A percentile compares a stretch with the other conserved stretches of the same genome.
These are phyloP conservation scores for Trametes meyenii DNA, from an alignment of 768 basidiomycete species.

Conservation along the genomic window DNA sequence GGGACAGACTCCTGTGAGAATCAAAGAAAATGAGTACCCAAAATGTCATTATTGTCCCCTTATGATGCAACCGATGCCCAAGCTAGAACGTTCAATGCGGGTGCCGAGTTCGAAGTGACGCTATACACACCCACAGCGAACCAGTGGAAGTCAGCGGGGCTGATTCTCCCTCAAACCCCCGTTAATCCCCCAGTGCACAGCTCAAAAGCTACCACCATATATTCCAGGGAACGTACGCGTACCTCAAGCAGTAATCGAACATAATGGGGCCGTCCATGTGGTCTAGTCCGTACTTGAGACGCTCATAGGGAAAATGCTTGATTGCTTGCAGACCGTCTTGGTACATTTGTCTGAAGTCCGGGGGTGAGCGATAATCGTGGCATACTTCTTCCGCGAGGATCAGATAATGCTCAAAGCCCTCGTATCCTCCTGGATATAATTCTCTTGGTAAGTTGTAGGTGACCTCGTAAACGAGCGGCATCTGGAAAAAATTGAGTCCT, in stretches of 20 bases:
- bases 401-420: constrained; percentile 1
- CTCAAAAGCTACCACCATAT: too few relatives aligned
- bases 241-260: constrained; percentile 10
- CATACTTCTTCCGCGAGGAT: constrained; percentile 7
- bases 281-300: neutral
- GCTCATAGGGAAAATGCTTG: neutral
- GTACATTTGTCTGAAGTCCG: constrained; percentile 2
- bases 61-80: too few relatives aligned
- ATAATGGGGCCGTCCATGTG: neutral
- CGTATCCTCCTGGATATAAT: neutral
- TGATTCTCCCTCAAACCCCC: too few relatives aligned
- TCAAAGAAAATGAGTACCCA: too few relatives aligned
- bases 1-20: too few relatives aligned
- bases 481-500: neutral
- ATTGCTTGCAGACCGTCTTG: neutral
- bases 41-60: too few relatives aligned
- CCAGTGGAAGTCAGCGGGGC: too few relatives aligned
- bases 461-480: neutral
- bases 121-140: too few relatives aligned
- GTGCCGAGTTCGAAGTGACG: too few relatives aligned
- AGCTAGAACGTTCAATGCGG: too few relatives aligned
- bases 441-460: neutral
- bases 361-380: constrained; percentile 4
- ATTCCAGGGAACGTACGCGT: neutral
- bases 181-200: too few relatives aligned